Conservation (phyloP, 352 stramenopile species). For the Phytophthora lateralis region DNA sequence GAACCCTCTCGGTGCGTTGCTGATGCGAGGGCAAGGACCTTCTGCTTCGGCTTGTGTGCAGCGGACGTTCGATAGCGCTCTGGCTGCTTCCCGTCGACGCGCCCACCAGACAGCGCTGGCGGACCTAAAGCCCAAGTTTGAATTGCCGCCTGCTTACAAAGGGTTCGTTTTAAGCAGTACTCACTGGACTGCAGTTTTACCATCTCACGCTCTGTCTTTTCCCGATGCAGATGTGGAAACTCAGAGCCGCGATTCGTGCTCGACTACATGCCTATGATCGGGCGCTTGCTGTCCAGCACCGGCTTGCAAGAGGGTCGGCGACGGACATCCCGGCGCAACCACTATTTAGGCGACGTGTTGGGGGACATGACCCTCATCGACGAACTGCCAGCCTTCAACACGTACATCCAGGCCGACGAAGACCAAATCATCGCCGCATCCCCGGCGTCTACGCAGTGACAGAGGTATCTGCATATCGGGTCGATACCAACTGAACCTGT, state of each 20-base stretch:
- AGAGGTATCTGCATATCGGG: constrained; percentile 13
- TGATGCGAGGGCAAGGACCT: constrained; percentile 20
- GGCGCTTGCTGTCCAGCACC: constrained; percentile 53
- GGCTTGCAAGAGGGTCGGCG: constrained; percentile 63
- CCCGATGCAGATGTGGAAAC: constrained; percentile 37
- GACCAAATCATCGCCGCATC: constrained; percentile 67
- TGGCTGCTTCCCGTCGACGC: constrained; percentile 27
- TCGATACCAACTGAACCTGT: constrained; percentile 4
- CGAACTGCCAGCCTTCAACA: constrained; percentile 56
- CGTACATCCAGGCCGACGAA: constrained; percentile 37
- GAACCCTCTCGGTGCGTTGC: constrained; percentile 21
- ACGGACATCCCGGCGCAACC: constrained; percentile 67
- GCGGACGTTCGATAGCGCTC: constrained; percentile 37
- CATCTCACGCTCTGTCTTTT: constrained; percentile 13
- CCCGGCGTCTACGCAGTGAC: constrained; percentile 36
- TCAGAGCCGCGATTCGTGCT: constrained; percentile 50
- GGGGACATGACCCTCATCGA: constrained; percentile 72
- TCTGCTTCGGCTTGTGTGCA: constrained; percentile 35
- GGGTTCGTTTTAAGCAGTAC: constrained; percentile 34
- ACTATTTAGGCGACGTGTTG: constrained; percentile 80
- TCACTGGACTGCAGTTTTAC: constrained; percentile 7
- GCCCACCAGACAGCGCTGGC: constrained; percentile 32
- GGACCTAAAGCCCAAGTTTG: constrained; percentile 56
- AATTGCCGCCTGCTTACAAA: constrained; percentile 46
- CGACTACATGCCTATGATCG: constrained; percentile 80